These are phyloP conservation scores for Nakataea oryzae DNA, from an alignment of 2,329 filamentous ascomycete species.

Conservation along the genomic window DNA sequence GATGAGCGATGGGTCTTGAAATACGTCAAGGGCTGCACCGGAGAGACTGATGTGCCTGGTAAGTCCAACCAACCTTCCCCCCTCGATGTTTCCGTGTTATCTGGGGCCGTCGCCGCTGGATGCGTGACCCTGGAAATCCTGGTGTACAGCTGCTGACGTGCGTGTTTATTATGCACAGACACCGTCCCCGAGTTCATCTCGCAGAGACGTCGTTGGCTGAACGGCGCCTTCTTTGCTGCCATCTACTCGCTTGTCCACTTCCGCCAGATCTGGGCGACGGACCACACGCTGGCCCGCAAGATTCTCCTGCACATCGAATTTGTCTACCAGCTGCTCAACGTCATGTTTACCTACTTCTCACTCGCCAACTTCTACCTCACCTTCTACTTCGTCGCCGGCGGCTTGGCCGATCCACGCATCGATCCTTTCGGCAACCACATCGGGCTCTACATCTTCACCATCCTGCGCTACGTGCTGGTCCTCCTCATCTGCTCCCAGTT, in stretches of 20 bases:
- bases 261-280: slow-evolving; percentile 83
- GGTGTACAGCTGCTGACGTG: neutral
- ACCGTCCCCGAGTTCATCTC: slow-evolving; percentile 94
- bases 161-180: slow-evolving; percentile 46
- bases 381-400: slow-evolving; percentile 96
- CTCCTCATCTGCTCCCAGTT: slow-evolving; percentile 91
- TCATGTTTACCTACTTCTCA: slow-evolving; percentile 95
- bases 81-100: neutral
- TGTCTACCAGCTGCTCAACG: slow-evolving; percentile 83
- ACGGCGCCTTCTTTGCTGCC: slow-evolving; percentile 96
- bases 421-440: slow-evolving; percentile 90
- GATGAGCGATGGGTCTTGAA: slow-evolving; percentile 95
- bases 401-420: slow-evolving; percentile 64
- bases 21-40: slow-evolving; percentile 92
- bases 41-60: slow-evolving; percentile 97
- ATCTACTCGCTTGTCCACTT: slow-evolving; percentile 96
- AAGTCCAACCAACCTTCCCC: slow-evolving; percentile 26
- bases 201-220: slow-evolving; percentile 91
- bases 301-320: slow-evolving; percentile 90
- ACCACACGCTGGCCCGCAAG: slow-evolving; percentile 84
- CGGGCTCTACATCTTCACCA: slow-evolving; percentile 73
- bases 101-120: neutral
- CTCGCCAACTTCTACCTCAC: slow-evolving; percentile 98
- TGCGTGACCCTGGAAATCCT: neutral
- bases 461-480: slow-evolving; percentile 76